Percentiles rank a stretch among this genome's conserved stretches.
These are phyloP conservation scores for Saraca asoca DNA, from an alignment of 331 rosid species.

Conservation along the genomic window DNA sequence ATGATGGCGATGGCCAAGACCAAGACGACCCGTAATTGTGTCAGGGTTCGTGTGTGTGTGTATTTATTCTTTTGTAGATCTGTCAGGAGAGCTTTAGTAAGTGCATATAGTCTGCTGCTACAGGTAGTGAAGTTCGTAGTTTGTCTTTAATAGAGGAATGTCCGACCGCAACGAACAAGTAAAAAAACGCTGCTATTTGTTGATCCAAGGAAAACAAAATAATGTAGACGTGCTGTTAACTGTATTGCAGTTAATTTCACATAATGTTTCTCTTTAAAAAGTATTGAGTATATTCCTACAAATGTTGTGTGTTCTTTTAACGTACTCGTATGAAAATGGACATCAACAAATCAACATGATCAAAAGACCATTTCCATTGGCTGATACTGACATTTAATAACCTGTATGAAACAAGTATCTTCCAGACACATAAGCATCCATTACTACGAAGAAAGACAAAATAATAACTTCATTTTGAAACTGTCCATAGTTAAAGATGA, in stretches of 20 bases:
- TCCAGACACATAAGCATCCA: neutral
- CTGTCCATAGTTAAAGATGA: neutral
- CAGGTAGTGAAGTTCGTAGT: slow-evolving; percentile 25
- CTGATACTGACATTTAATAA: no score
- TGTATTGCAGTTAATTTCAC: slow-evolving; percentile 8
- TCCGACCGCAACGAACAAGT: slow-evolving; percentile 13
- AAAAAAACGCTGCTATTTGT: slow-evolving; percentile 6
- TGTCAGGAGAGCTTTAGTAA: slow-evolving; percentile 23
- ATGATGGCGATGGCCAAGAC: slow-evolving; percentile 37
- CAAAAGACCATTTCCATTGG: no score
- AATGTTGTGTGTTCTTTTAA: neutral
- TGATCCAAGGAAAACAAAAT: slow-evolving; percentile 20
- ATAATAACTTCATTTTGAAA: neutral
- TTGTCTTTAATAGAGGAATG: neutral
- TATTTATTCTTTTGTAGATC: slow-evolving; percentile 43
- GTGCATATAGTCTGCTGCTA: slow-evolving; percentile 29
- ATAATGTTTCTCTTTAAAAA: neutral
- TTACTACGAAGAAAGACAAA: no score
- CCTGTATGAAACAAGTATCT: no score
- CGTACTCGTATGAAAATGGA: no score
- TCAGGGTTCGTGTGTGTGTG: neutral
- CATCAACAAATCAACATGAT: no score
- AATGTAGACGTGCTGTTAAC: slow-evolving; percentile 4
- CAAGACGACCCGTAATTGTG: slow-evolving; percentile 50
- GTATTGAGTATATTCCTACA: neutral